Evolutionary conservation across 2,329 filamentous ascomycete genomes (phyloP).

Genomic region (Cercospora sp.): DNA sequence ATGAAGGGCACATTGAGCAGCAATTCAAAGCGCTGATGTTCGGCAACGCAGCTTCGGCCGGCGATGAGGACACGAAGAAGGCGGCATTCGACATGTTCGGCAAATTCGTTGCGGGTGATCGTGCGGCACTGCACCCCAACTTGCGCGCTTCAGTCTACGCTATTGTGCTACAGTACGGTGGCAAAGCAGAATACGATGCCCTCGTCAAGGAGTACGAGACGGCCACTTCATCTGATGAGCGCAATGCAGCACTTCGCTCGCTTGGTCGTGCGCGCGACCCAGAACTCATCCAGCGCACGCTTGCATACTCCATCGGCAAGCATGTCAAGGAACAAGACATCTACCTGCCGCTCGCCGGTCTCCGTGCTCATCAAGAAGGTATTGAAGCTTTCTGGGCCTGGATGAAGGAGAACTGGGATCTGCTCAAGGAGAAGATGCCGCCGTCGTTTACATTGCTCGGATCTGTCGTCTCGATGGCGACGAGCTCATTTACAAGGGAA

Average conservation of each 20-base stretch:
- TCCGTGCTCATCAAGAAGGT: constrained; percentile 74
- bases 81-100: constrained; percentile 88
- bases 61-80: constrained; percentile 74
- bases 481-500: constrained; percentile 73
- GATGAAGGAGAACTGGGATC: constrained; percentile 87
- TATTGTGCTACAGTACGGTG: constrained; percentile 80
- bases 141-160: constrained; percentile 83
- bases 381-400: constrained; percentile 78
- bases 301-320: constrained; percentile 71
- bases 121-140: constrained; percentile 84
- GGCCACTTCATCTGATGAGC: constrained; percentile 78
- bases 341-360: constrained; percentile 79
- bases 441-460: constrained; percentile 86
- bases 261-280: constrained; percentile 77
- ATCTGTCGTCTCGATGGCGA: constrained; percentile 78
- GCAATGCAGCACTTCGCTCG: constrained; percentile 83
- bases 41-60: constrained; percentile 74
- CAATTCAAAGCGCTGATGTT: constrained; percentile 95
- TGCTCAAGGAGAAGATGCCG: constrained; percentile 75
- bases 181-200: constrained; percentile 80
- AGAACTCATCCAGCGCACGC: constrained; percentile 76
- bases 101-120: constrained; percentile 78
- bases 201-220: constrained; percentile 73
- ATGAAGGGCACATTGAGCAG: constrained; percentile 84
- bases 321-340: constrained; percentile 94